Base-by-base conservation (phyloP, 441 rosid genomes). In the Eruca vesicaria region DNA sequence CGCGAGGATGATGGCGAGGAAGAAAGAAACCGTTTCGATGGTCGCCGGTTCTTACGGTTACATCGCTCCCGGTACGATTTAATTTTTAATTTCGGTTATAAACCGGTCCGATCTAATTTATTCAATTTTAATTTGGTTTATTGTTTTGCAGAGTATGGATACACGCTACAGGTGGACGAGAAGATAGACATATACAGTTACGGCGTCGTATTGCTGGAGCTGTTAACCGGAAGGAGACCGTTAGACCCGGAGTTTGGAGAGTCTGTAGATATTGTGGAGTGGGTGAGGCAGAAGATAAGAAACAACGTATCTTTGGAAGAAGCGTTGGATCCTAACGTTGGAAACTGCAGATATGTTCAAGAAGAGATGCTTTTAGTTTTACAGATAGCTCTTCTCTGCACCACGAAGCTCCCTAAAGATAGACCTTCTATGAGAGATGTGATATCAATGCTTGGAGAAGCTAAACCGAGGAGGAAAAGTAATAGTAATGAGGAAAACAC, bases 371-470 rank as follows among this genome's bases (percentile, higher is more conserved):
- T 92, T 12, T 68, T 95, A 36, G 98, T 90, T 21, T 85, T 91
- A 63, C 87, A 90, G 20, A 88, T 91, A 45, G 98, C 98, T 29
- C 87, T 95, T 78, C 85, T 91, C 19, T 95, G 97, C 77, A 91
- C 97, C 0, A 87, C 93, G 0, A 92, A 91, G 84, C 94, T 86
- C 61, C 96, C 99, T 15, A 91, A 84, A 80, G 97, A 91, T 62
- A 88, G 98, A 74, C 99, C 99, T 2, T 87, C 98, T 0, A 95
- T 95, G 98, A 89, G 93, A 74, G 96, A 95, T 71, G 98, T 88
- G 43, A 81, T 93, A 66, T 86, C 96, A 6, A 95, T 95, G 99
- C 94, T 93, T 2, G 87, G 89, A 7, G 98, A 95, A 79, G 99
- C 98, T 14, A 95, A 90, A 69, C 99, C 99, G 18, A 79, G 98